A percentile compares a stretch with the other conserved stretches of the same genome.
Evolutionary conservation across 495 filamentous ascomycete species (phyloP).

Genomic region (Ramalina intermedia): DNA sequence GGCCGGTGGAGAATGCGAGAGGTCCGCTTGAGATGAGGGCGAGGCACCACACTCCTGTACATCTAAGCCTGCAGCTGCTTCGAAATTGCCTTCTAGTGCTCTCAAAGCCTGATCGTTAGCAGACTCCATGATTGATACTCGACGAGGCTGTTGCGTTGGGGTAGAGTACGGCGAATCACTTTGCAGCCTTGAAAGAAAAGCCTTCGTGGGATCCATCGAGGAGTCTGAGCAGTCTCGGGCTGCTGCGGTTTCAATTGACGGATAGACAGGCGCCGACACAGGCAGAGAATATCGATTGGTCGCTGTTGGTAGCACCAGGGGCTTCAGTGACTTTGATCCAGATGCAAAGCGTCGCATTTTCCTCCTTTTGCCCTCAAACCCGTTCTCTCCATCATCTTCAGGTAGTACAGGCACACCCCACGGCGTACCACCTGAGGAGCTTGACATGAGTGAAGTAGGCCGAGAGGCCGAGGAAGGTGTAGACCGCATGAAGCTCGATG

Average conservation of each 20-base stretch:
- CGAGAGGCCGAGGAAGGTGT: slow-evolving; percentile 12
- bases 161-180: slow-evolving; percentile 10
- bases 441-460: slow-evolving; percentile 13
- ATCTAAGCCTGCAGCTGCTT: not conserved
- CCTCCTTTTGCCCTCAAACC: slow-evolving; percentile 12
- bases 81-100: slow-evolving; percentile 16
- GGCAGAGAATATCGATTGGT: slow-evolving; percentile 11
- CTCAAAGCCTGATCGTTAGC: slow-evolving; percentile 17
- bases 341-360: slow-evolving; percentile 26
- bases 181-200: slow-evolving; percentile 8
- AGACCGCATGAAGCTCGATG: slow-evolving; percentile 16
- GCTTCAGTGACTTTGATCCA: slow-evolving; percentile 23
- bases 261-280: slow-evolving; percentile 15
- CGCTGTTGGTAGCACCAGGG: slow-evolving; percentile 20
- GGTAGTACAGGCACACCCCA: slow-evolving; percentile 8
- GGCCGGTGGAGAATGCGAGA: slow-evolving; percentile 3
- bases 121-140: slow-evolving; percentile 4
- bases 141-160: slow-evolving; percentile 6
- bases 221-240: slow-evolving; percentile 6
- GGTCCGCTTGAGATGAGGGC: not conserved
- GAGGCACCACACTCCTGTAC: not conserved
- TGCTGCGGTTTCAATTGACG: slow-evolving; percentile 1
- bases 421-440: slow-evolving; percentile 11
- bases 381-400: slow-evolving; percentile 7
- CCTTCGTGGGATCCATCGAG: slow-evolving; percentile 11